These are phyloP conservation scores for Podila minutissima DNA, from an alignment of 192 early-diverging fungal species.

Conservation along the genomic window DNA sequence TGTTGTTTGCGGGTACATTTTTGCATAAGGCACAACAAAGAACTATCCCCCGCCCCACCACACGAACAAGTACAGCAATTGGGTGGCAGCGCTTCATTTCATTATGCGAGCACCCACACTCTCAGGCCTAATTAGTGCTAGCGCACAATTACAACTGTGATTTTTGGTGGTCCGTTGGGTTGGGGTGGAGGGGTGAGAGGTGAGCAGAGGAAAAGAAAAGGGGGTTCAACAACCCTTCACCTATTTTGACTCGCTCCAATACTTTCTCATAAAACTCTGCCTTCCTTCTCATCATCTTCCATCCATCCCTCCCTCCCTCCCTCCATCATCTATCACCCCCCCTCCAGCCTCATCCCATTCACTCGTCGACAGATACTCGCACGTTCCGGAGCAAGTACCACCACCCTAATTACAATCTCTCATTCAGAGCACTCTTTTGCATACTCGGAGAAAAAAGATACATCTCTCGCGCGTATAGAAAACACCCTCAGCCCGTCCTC, in stretches of 20 bases:
- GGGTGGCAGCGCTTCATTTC: no score
- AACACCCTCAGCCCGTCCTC: neutral
- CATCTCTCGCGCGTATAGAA: no score
- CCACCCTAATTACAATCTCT: neutral
- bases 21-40: no score
- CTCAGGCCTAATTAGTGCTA: no score
- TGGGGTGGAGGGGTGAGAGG: constrained; percentile 7
- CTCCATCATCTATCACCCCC: neutral
- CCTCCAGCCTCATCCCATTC: neutral
- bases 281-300: neutral
- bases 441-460: no score
- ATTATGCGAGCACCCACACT: no score
- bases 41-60: no score
- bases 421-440: neutral
- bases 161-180: no score
- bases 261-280: neutral
- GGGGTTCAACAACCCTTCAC: neutral
- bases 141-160: no score
- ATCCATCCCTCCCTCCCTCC: neutral
- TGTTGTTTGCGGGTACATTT: no score
- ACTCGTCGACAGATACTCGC: neutral
- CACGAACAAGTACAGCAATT: no score
- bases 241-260: neutral
- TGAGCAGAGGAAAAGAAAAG: neutral
- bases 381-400: neutral